A percentile compares a stretch with the other conserved stretches of the same genome.
Conservation (phyloP, 768 basidiomycete genomes). For the Pleurotus ostreatus region DNA sequence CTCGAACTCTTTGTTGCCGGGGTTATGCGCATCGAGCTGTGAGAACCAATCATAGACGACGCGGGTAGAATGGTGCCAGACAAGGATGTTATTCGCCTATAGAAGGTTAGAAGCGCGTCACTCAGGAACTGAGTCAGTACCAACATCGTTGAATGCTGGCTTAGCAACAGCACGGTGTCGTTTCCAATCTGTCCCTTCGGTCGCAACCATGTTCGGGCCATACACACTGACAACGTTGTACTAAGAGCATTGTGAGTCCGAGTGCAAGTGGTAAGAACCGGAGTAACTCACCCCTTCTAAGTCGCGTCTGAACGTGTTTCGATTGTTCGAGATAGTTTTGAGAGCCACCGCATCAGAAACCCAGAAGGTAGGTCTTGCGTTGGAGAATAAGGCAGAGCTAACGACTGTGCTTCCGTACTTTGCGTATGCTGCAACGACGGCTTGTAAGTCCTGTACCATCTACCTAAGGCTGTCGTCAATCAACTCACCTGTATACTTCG, state of each 20-base stretch:
- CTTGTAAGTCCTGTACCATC: background rate
- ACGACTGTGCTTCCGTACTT: slow-evolving; percentile 34
- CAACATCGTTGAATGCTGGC: slow-evolving; percentile 47
- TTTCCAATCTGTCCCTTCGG: slow-evolving; percentile 42
- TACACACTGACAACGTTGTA: slow-evolving; percentile 41
- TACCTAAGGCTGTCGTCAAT: background rate
- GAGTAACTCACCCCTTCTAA: slow-evolving; percentile 24
- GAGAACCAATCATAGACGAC: slow-evolving; percentile 39
- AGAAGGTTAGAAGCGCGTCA: background rate
- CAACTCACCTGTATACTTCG: background rate
- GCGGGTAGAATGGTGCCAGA: slow-evolving; percentile 42
- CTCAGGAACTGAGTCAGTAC: background rate
- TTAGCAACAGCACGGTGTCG: slow-evolving; percentile 40
- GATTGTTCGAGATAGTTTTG: slow-evolving; percentile 26
- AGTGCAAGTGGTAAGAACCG: background rate
- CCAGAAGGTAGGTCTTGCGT: slow-evolving; percentile 31
- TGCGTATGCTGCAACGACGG: slow-evolving; percentile 22
- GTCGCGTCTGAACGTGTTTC: slow-evolving; percentile 36
- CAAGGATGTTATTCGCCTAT: slow-evolving; percentile 42
- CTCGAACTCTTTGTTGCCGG: background rate
- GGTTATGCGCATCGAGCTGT: slow-evolving; percentile 24
- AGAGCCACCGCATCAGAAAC: slow-evolving; percentile 39
- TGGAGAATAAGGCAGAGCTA: slow-evolving; percentile 29
- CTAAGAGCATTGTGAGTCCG: slow-evolving; percentile 8
- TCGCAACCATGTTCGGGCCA: slow-evolving; percentile 38